Evolutionary conservation across 2,329 filamentous ascomycete species (phyloP), one percentile per base, ranked within the genome.

Genomic region (Hypoxylon sp.): DNA sequence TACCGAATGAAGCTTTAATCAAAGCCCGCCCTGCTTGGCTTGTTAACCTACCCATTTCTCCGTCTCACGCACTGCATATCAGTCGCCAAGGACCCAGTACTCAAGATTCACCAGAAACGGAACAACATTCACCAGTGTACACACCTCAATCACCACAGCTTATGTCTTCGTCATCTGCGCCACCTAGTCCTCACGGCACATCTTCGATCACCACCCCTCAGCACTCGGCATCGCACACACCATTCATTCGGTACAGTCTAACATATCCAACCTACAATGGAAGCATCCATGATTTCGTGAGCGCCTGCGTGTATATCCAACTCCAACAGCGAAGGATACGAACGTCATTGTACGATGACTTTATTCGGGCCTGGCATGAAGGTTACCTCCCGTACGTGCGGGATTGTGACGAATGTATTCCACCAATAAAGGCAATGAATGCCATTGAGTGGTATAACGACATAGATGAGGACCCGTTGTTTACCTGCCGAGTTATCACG

Each of bases 361-460:
- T 78, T 41, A 75, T 79, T 37, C 72, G 77, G 46, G 76, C 74
- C 21, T 77, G 76, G 71, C 63, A 69, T 5, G 71, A 77, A 48
- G 74, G 70, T 14, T 79, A 78, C 45, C 16, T 76, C 1, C 65
- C 71, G 5, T 78, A 79, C 27, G 69, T 77, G 12, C 59, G 47
- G 47, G 60, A 72, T 27, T 77, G 73, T 32, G 73, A 77, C 30
- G 63, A 68, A 9, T 58, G 66, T 1, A 21, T 72, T 1, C 63
- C 73, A 3, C 71, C 69, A 5, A 37, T 61, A 2, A 69, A 71
- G 48, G 69, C 71, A 0, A 43, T 76, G 39, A 71, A 63, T 14
- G 75, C 76, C 14, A 72, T 77, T 29, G 71, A 74, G 8, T 79
- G 77, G 77, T 79, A 78, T 37, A 78, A 77, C 45, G 68, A 73